phyloP scores from a whole-genome alignment of 257 asterid species.

The Lithospermum erythrorhizon region DNA sequence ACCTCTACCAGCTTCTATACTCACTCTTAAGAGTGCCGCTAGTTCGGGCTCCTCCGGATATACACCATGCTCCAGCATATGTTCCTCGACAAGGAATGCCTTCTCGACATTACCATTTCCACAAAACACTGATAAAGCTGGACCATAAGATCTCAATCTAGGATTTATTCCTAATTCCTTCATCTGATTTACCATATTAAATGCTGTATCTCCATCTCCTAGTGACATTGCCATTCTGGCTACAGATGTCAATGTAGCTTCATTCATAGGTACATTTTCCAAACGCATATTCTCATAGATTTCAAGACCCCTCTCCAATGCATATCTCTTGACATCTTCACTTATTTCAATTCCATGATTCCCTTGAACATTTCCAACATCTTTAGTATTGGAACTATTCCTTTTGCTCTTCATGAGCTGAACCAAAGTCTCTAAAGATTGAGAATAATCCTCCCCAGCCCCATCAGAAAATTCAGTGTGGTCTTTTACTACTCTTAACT shows the following conservation, averaged over 20 bases:
- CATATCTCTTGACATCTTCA: slow-evolving; percentile 42
- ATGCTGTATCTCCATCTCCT: slow-evolving; percentile 72
- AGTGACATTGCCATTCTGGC: slow-evolving; percentile 80
- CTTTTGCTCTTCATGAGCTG: slow-evolving; percentile 28
- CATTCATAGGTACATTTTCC: slow-evolving; percentile 60
- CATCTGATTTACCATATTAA: slow-evolving; percentile 61
- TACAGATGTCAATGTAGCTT: slow-evolving; percentile 67
- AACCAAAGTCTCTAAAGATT: slow-evolving; percentile 44
- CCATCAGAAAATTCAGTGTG: slow-evolving; percentile 12
- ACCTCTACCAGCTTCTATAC: slow-evolving; percentile 50
- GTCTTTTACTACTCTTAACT: slow-evolving; percentile 7
- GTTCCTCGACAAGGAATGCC: slow-evolving; percentile 57
- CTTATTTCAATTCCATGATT: slow-evolving; percentile 36
- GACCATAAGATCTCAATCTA: slow-evolving; percentile 64
- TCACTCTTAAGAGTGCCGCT: slow-evolving; percentile 50
- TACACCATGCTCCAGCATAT: slow-evolving; percentile 63
- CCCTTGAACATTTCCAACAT: slow-evolving; percentile 12
- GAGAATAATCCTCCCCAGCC: slow-evolving; percentile 11
- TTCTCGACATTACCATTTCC: slow-evolving; percentile 52
- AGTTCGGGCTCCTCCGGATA: slow-evolving; percentile 73
- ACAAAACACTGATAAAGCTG: slow-evolving; percentile 66
- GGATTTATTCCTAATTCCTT: slow-evolving; percentile 53
- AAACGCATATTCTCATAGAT: slow-evolving; percentile 41
- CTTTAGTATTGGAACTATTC: slow-evolving; percentile 10
- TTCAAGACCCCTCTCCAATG: slow-evolving; percentile 57